Base-by-base conservation (phyloP, 345 rosid species). In the Geranium brycei region DNA sequence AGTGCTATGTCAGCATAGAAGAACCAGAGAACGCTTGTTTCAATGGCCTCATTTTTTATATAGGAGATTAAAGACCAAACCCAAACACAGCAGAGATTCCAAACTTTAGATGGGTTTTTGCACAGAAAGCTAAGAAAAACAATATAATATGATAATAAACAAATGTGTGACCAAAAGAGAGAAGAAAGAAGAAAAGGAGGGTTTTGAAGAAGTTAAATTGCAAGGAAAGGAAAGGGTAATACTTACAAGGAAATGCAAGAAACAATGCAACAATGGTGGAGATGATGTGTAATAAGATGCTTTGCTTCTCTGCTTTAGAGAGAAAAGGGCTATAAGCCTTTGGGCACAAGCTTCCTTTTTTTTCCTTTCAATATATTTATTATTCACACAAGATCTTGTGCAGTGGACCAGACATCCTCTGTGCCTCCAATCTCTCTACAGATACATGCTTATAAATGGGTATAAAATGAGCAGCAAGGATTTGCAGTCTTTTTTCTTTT, bases 201-300 rank as follows among this genome's bases (percentile, higher is more conserved):
- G 64, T 28, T 4, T 35, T 51, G 75, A 60, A 61, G 77, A 47
- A 65, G 72, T 73, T 68, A 57, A 70, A 81, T 69, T 78, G 60
- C 38, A 73, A 75, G 69, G 63, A 60, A 80, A 84, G 80, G 70
- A 4, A 71, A 79, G 80, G 64, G 57, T 61, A 71, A 77, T 38
- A 30, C 86, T 77, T 79, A 70, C 81, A 75, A 71, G 78, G 75
- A 64, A 82, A 82, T 79, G 80, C 75, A 77, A 77, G 71, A 64
- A 57, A 74, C 19, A 78, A 64, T 59, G 62, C 41, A 35, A 35
- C 41, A 35, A 35, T 35, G 28, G 41, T 35, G 41, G 41, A 4
- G 41, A 7, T 35, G 41, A 35, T 69, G 68, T 4, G 53, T 64
- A 70, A 69, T 4, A 35, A 75, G 77, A 80, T 80, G 72, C 84